Base-by-base conservation (phyloP, 2,329 filamentous ascomycete genomes). In the Pseudopithomyces chartarum region DNA sequence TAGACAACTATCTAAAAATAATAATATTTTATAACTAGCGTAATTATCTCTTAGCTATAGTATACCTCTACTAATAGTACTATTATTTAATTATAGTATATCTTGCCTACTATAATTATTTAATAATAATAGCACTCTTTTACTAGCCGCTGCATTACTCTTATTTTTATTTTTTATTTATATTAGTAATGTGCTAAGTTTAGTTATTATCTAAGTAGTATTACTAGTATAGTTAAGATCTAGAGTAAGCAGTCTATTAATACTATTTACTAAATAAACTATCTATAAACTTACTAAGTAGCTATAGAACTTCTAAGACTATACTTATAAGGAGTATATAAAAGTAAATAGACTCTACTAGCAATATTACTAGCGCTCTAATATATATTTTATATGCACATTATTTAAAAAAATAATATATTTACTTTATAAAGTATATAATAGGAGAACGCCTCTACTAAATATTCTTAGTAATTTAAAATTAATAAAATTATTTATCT, bases 241-340 rank as follows among this genome's bases (percentile, higher is more conserved):
- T n/a, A n/a, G n/a, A n/a, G n/a, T n/a, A n/a, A n/a, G n/a, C n/a
- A n/a, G n/a, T n/a, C n/a, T n/a, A n/a, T n/a, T n/a, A n/a, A 47
- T n/a, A 6, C 23, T 6, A 47, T 26, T 1, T 6, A 47, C 44
- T 6, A 40, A 50, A 22, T 19, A n/a, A 39, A 50, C 47, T n/a
- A 33, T 23, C 17, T 50, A 38, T 29, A 50, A 39, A 20, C 47
- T 50, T 12, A 19, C 34, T 17, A 50, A 50, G 47, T 29, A 50
- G 47, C 47, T 50, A 8, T 17, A 29, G 34, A 39, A 39, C 34
- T 50, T 50, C 19, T 29, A 50, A 38, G 20, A 4, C 19, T 50
- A 39, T 50, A 50, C 32, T 6, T 3, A 50, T 20, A 20, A 50
- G 20, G n/a, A 50, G 47, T 19, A 50, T 26, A 19, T 17, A 38